Evolutionary conservation across 192 early-diverging fungal species (phyloP), one percentile per base, ranked within the genome.

Genomic region (Dispira simplex): DNA sequence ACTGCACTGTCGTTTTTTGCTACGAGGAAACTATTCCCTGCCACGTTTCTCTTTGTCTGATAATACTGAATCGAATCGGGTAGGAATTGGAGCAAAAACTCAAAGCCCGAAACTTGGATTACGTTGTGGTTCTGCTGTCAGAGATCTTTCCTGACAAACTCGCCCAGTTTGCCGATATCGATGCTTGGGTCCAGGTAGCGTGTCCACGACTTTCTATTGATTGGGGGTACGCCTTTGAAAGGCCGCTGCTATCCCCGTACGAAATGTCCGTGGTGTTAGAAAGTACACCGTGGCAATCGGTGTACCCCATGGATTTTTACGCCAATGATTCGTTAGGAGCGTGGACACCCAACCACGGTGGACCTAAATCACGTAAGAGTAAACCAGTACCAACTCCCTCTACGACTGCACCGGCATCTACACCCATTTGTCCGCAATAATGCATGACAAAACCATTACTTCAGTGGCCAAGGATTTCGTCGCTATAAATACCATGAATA

Each of bases 241-340:
- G 86, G 64, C 94, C 97, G 23, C 71, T 99, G 46, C 72, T 99
- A 54, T 90, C 89, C 16, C 93, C 97, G 0, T 99, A 99, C 66
- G 97, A 99, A 71, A 90, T 89, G 25, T 85, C 90, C 0, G 90
- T 99, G 39, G 88, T 84, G 0, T 79, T 99, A 59, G 86, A 83
- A 55, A 77, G 78, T 23, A 79, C 80, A 11, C 81, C 86, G 65
- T 92, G 87, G 86, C 84, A 88, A 71, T 76, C 87, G 39, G 73
- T 81, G 10, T 99, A 99, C 72, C 97, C 97, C 46, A 99, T 97
- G 94, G 97, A 99, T 69, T 99, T 92, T 73, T 99, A 97, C 71
- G 81, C 92, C 0, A 85, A 85, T 68, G 90, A 92, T 55, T 88
- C 85, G 52, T 72, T 91, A 28, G 95, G 95, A 1, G 84, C 89